Evolutionary conservation across 2,329 filamentous ascomycete genomes (phyloP), one percentile per base, ranked within the genome.

Genomic region (Cladobotryum mycophilum): DNA sequence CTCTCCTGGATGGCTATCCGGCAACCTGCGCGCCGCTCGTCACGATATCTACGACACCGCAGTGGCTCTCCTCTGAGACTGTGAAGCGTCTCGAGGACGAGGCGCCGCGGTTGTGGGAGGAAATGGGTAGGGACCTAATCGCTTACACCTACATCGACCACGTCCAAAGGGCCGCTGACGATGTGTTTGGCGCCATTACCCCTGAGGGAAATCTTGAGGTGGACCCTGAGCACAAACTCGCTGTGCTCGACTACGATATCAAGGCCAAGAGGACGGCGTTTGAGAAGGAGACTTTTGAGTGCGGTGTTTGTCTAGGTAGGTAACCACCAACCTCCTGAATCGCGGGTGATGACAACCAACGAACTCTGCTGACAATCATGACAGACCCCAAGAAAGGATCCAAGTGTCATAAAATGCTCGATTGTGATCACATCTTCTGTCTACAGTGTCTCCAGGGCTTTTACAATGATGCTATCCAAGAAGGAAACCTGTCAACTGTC

Each of bases 351-450:
- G 9, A 13, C 36, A n/a, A 8, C 17, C 53, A 17, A 48, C 9
- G 43, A 34, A 4, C 22, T 14, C 38, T 46, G 48, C 63, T 68
- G 55, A 64, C 33, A 3, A 4, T n/a, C 18, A 2, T 44, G 2
- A 5, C 50, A 79, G 92, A 97, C 66, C 90, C 90, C 1, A 96
- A 96, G 68, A 96, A 95, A 65, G 93, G 93, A 1, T 69, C 73
- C 0, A 79, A 75, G 11, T 97, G 93, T 65, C 87, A 97, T 70
- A 81, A 82, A 40, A 84, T 97, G 76, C 70, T 86, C 42, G 82
- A 85, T 52, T 99, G 93, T 66, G 83, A 82, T 0, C 92, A 99
- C 64, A 89, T 97, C 36, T 99, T 97, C 64, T 99, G 93, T 67
- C 72, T 85, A 15, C 69, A 81, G n/a, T 99, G 93, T 62, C 74